phyloP scores from a whole-genome alignment of 805 yeast genomes.

The Schizosaccharomyces lindneri region DNA sequence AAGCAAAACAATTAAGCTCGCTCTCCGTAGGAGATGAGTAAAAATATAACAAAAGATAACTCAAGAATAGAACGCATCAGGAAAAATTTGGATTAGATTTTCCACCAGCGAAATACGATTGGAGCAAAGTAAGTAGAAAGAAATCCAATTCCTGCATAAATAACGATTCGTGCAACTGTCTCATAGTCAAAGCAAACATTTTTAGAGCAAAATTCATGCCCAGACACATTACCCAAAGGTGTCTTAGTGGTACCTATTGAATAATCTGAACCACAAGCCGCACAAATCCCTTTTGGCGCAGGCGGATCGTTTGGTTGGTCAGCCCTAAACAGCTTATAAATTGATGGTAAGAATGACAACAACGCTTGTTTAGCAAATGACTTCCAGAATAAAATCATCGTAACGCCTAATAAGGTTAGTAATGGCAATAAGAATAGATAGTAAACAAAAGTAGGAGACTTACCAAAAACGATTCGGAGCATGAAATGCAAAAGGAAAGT shows the following conservation, averaged over 20 bases:
- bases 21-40: too few relatives aligned
- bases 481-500: neutral
- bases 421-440: neutral
- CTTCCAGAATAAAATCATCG: constrained; percentile 48
- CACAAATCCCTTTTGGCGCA: neutral
- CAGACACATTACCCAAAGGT: neutral
- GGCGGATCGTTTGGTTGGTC: neutral
- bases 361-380: constrained; percentile 41
- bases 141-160: constrained; percentile 58
- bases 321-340: constrained; percentile 15
- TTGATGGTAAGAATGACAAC: constrained; percentile 30
- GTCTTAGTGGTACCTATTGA: constrained; percentile 17
- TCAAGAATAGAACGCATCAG: too few relatives aligned
- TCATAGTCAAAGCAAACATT: constrained; percentile 41
- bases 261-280: constrained; percentile 16
- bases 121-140: constrained; percentile 16
- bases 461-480: neutral
- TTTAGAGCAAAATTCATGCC: constrained; percentile 10
- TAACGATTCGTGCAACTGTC: constrained; percentile 47
- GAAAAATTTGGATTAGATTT: neutral
- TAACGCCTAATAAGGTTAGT: constrained; percentile 23
- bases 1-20: too few relatives aligned
- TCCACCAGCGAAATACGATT: neutral
- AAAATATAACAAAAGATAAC: too few relatives aligned
- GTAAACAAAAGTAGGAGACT: neutral